Base-by-base conservation (phyloP, 176 grass and related monocot species). In the barley (Hordeum vulgare) region DNA sequence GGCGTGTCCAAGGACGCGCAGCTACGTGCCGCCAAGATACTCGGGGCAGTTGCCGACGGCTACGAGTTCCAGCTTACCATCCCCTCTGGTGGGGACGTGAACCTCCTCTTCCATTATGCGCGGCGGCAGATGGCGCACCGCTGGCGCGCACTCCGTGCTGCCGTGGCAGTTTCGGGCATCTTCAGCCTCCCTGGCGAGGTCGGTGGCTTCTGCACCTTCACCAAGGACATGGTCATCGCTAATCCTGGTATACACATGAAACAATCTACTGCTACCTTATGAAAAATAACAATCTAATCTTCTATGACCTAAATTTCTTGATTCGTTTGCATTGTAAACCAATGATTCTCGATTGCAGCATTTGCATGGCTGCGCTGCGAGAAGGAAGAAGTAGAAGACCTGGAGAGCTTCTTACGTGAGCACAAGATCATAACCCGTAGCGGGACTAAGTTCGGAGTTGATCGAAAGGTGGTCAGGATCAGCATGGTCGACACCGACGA, bases 1-100 rank as follows among this genome's bases (percentile, higher is more conserved):
- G 95, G 95, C 8, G 95, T 94, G 28, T 94, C 92, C 23, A 98
- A 91, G 90, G 95, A 98, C 35, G 91, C 95, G 0, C 95, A 98
- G 41, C 88, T 94, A 29, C 92, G 95, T 1, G 95, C 92, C 0
- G 84, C 92, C 11, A 95, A 85, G 87, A 76, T 98, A 33, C 82
- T 98, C 13, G 74, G 80, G 61, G 61, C 67, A 0, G 31, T 95
- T 4, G 79, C 66, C 0, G 89, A 98, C 12, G 76, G 84, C 15
- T 93, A 98, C 5, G 86, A 98, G 66, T 12, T 6, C 35, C 26
- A n/a, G 4, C 80, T 25, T 0, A 5, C 27, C 18, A 18, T 34
- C 4, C n/a, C 15, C 18, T 5, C 5, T 15, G 14, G 1, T 20
- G 13, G 25, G 7, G 34, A 67, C 4, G 20, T 10, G 12, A 37